Conservation (phyloP, 768 basidiomycete species). For the Cystobasidiopsis lactophilus region DNA sequence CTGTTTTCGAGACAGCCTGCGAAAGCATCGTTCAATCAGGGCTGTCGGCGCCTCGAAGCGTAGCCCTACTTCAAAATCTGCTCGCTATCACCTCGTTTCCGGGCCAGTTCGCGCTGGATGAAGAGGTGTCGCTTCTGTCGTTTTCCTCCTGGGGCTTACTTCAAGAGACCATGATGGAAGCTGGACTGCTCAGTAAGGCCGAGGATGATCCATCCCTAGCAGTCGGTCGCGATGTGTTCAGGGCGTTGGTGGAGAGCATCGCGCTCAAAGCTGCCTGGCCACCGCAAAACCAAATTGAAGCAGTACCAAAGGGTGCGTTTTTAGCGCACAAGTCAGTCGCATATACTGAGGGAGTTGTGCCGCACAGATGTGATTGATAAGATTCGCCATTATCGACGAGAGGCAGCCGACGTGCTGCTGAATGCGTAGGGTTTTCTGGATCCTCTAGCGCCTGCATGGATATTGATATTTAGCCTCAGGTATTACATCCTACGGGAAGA, state of each 20-base stretch:
- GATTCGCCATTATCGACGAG: slow-evolving; percentile 8
- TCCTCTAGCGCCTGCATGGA: too few relatives aligned
- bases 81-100: slow-evolving; percentile 14
- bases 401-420: slow-evolving; percentile 15
- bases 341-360: too few relatives aligned
- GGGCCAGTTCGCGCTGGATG: slow-evolving; percentile 11
- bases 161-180: slow-evolving; percentile 16
- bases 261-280: slow-evolving; percentile 11
- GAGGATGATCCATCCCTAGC: not conserved
- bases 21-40: slow-evolving; percentile 6
- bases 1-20: slow-evolving; percentile 16
- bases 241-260: slow-evolving; percentile 8
- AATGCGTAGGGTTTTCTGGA: slow-evolving; percentile 3
- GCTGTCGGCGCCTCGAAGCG: not conserved
- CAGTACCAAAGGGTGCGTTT: slow-evolving; percentile 16
- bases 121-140: slow-evolving; percentile 12
- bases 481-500: slow-evolving; percentile 28
- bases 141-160: slow-evolving; percentile 13
- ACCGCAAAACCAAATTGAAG: not conserved
- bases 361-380: not conserved
- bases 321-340: too few relatives aligned
- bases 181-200: slow-evolving; percentile 7
- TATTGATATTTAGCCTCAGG: too few relatives aligned
- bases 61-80: slow-evolving; percentile 11
- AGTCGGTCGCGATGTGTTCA: slow-evolving; percentile 11